A percentile compares a stretch with the other conserved stretches of the same genome.
These are phyloP conservation scores for Gossypium davidsonii DNA, from an alignment of 441 rosid genomes.

Conservation along the genomic window DNA sequence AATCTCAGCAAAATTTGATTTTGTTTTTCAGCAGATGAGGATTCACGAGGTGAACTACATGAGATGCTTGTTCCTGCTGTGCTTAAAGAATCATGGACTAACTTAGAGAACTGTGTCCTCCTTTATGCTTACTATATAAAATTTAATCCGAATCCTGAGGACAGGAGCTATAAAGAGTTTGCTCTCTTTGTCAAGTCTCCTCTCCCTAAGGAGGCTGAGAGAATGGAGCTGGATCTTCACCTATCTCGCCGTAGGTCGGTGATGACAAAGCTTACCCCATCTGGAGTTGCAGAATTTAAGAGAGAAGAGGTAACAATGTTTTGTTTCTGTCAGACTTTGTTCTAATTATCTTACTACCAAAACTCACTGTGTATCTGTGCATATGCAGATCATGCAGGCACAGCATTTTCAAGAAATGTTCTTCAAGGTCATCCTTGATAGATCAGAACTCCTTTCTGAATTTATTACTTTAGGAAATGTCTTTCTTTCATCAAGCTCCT, in stretches of 20 bases:
- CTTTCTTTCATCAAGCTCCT: conserved; percentile 30
- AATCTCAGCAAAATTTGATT: conserved; percentile 9
- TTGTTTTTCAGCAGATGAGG: conserved; percentile 41
- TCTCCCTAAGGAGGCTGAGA: conserved; percentile 77
- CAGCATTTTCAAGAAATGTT: conserved; percentile 78
- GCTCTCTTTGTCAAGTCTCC: conserved; percentile 74
- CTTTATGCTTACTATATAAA: conserved; percentile 55
- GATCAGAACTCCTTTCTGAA: conserved; percentile 46
- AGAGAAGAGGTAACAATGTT: conserved; percentile 52
- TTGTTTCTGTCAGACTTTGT: conserved; percentile 4
- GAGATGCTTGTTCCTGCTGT: conserved; percentile 75
- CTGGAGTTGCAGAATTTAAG: conserved; percentile 36
- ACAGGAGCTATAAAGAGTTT: conserved; percentile 71
- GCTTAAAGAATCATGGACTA: conserved; percentile 59
- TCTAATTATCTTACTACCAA: conserved; percentile 10
- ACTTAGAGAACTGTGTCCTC: conserved; percentile 30
- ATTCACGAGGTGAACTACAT: conserved; percentile 54
- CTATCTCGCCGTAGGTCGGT: conserved; percentile 83
- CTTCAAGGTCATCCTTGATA: conserved; percentile 71
- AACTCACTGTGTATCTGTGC: conserved; percentile 16
- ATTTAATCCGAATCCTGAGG: conserved; percentile 70
- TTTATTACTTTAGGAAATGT: conserved; percentile 52
- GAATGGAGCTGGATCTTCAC: conserved; percentile 77
- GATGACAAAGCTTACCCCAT: conserved; percentile 52
- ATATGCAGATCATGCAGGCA: conserved; percentile 58